Base-by-base conservation (phyloP, 2,329 filamentous ascomycete species). In the Hansfordia pulvinata region DNA sequence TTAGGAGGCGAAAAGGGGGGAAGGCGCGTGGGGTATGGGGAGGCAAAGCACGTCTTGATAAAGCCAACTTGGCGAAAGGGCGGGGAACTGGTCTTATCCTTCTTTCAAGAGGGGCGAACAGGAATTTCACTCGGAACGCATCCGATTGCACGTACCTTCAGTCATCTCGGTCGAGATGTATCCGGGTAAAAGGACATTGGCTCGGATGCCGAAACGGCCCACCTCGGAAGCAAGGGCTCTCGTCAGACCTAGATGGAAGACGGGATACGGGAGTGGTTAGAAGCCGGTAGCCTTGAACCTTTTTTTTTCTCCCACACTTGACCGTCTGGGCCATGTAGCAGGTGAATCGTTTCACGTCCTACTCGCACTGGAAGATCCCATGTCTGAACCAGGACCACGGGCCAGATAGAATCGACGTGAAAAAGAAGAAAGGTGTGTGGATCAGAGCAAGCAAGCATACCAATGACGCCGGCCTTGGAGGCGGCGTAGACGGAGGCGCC, bases 101-200 rank as follows among this genome's bases (percentile, higher is more conserved):
- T n/a, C n/a, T n/a, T n/a, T n/a, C n/a, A n/a, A n/a, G 32, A 32
- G 20, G 33, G 28, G 16, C 23, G 25, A 19, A 30, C 26, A 22
- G 30, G 20, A 20, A 28, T 25, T 34, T 29, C 23, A 25, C 17
- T 21, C 18, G 30, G 29, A 33, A 32, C 15, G 29, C 15, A 23
- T 18, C 17, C 10, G 6, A 9, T 19, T 3, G 10, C 18, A n/a
- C 56, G 53, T 53, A 86, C 81, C 60, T 46, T 66, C 53, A 38
- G 78, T 83, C 82, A 93, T 92, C 25, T 72, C 66, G 23, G 82
- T 88, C 30, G 79, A 62, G 38, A 92, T 76, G 57, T 88, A 93
- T 6, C 84, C 84, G 1, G 84, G 84, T 21, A 88, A 57, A 36
- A 93, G 70, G 16, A 76, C 76, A 53, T 93, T 93, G 24, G 82